Evolutionary conservation across 176 grass and related monocot genomes (phyloP).

Genomic region (Avena insularis): DNA sequence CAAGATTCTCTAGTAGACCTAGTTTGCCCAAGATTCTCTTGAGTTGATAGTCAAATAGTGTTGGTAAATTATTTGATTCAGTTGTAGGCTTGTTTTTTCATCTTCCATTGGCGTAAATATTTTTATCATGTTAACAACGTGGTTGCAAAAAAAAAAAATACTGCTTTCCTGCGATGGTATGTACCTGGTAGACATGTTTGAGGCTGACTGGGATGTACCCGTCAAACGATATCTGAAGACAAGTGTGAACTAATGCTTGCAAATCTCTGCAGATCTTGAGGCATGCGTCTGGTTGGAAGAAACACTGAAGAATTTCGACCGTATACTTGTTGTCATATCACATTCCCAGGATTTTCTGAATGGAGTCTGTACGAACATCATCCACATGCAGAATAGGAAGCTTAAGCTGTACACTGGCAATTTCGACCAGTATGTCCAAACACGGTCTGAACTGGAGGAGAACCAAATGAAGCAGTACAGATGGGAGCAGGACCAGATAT

Average conservation of each 20-base stretch:
- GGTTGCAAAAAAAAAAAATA: no score
- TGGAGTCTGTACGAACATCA: slow-evolving; percentile 95
- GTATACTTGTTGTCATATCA: slow-evolving; percentile 82
- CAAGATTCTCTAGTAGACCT: background rate
- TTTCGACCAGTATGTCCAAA: slow-evolving; percentile 88
- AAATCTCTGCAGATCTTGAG: slow-evolving; percentile 84
- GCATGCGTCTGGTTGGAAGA: slow-evolving; percentile 98
- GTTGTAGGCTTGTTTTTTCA: background rate
- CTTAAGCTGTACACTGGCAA: slow-evolving; percentile 95
- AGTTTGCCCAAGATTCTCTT: background rate
- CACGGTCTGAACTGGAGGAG: slow-evolving; percentile 76
- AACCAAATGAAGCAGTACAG: slow-evolving; percentile 98
- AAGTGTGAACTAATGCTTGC: background rate
- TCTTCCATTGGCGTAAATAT: background rate
- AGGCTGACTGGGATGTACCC: background rate
- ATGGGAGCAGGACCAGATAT: slow-evolving; percentile 95
- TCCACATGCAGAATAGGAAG: slow-evolving; percentile 90
- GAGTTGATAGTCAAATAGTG: background rate
- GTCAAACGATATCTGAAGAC: background rate
- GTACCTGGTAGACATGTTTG: background rate
- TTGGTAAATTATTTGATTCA: slow-evolving; percentile 1
- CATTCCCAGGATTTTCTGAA: slow-evolving; percentile 94
- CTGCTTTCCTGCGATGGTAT: background rate
- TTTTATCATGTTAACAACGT: background rate
- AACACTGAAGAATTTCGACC: slow-evolving; percentile 82